phyloP scores from a whole-genome alignment of 2,329 filamentous ascomycete species.

The Xylaria polymorpha region DNA sequence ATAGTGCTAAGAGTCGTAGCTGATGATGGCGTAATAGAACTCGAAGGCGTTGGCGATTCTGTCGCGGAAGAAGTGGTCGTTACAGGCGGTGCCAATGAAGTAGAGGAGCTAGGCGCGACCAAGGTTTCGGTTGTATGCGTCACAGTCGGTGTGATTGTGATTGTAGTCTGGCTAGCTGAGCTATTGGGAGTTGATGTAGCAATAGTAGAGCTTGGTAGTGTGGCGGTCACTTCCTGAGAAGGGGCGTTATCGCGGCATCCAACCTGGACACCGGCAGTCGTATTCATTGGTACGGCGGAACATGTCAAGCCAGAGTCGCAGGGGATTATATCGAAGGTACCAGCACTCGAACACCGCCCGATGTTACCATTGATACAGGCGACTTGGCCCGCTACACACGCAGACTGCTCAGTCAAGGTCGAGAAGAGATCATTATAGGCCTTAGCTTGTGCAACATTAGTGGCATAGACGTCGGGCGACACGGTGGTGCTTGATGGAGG shows the following conservation, averaged over 20 bases:
- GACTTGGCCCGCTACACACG: conserved; percentile 60
- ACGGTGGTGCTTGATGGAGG: conserved; percentile 55
- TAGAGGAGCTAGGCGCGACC: conserved; percentile 13
- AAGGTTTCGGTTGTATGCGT: conserved; percentile 42
- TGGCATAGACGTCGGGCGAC: conserved; percentile 55
- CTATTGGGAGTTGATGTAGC: conserved; percentile 24
- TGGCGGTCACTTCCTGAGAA: conserved; percentile 31
- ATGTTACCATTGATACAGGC: conserved; percentile 65
- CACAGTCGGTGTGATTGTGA: conserved; percentile 44
- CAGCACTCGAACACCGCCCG: conserved; percentile 57
- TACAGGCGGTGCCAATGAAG: not conserved
- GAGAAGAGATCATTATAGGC: conserved; percentile 62
- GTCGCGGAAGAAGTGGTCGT: conserved; percentile 20
- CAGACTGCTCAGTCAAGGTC: conserved; percentile 57
- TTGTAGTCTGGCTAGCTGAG: conserved; percentile 34
- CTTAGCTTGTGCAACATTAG: conserved; percentile 59
- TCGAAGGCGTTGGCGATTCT: conserved; percentile 17
- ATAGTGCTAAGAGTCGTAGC: conserved; percentile 3
- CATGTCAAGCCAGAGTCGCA: conserved; percentile 57
- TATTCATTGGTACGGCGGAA: conserved; percentile 66
- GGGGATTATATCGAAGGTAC: conserved; percentile 56
- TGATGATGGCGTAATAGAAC: conserved; percentile 14
- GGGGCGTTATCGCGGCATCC: conserved; percentile 57
- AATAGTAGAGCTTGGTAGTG: conserved; percentile 29
- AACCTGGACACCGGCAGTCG: conserved; percentile 59